These are phyloP conservation scores for Mucor indicus DNA, from an alignment of 371 early-diverging fungal species.

Conservation along the genomic window DNA sequence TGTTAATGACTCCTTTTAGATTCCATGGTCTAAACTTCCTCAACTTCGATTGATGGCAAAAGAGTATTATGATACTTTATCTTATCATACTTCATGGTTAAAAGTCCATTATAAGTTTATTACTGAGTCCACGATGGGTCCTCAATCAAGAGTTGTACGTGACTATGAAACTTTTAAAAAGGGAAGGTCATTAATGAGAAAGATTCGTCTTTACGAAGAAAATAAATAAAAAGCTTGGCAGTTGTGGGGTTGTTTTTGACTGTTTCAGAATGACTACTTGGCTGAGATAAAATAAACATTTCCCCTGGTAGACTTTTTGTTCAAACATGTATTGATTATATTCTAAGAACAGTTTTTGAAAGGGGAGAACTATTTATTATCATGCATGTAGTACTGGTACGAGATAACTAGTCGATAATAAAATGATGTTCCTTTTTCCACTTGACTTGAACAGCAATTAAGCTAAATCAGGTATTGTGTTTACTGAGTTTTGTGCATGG, in stretches of 20 bases:
- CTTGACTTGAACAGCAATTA: too few relatives aligned
- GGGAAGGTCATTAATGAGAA: conserved; percentile 51
- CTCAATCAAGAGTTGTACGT: conserved; percentile 82
- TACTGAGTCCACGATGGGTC: conserved; percentile 36
- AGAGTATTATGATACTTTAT: conserved; percentile 88
- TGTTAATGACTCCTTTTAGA: conserved; percentile 32
- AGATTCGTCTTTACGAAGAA: conserved; percentile 26
- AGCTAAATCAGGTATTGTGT: too few relatives aligned
- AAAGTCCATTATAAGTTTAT: conserved; percentile 84
- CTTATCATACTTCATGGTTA: conserved; percentile 89
- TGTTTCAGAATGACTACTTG: background rate
- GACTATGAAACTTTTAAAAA: conserved; percentile 67
- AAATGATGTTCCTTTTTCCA: too few relatives aligned
- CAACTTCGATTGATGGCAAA: conserved; percentile 75
- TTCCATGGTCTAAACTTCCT: conserved; percentile 92
- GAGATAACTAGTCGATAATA: too few relatives aligned
- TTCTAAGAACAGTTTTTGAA: too few relatives aligned
- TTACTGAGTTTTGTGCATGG: too few relatives aligned
- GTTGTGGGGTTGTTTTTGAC: background rate
- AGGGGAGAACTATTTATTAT: too few relatives aligned
- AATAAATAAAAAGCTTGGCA: background rate
- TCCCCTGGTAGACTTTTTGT: too few relatives aligned
- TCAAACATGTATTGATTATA: too few relatives aligned
- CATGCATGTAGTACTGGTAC: too few relatives aligned
- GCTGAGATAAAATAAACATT: too few relatives aligned